Evolutionary conservation across 768 basidiomycete species (phyloP), one percentile per base, ranked within the genome.

Genomic region (Podaxis pistillaris): DNA sequence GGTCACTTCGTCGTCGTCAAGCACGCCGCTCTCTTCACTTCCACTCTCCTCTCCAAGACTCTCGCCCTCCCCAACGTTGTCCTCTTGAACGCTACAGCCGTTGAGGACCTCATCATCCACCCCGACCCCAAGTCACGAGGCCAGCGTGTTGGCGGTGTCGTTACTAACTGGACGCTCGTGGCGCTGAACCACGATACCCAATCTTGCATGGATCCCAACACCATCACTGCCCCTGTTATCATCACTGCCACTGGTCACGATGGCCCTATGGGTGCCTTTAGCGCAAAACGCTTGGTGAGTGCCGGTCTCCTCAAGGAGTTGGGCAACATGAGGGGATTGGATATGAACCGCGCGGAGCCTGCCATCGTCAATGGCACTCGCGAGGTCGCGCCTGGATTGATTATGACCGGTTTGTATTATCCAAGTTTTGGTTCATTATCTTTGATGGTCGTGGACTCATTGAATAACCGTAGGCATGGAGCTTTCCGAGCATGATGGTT

Each of bases 341-440:
- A 91, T 75, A 92, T 91, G 90, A 87, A 84, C 71, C 84, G 86
- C 46, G 86, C 90, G n/a, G 90, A 91, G 72, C 88, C 89, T 3
- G 86, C 84, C n/a, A 91, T 91, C 64, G 88, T 90, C 58, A 90
- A 89, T 66, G 81, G 82, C 33, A 91, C 89, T 19, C 85, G 89
- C 53, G 89, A 93, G 78, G 87, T 92, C 52, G 80, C 81, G 19
- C 89, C 89, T 7, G 90, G 90, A 0, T 79, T 91, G 54, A 83
- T 91, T 69, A 83, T 91, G 81, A 83, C 87, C 49, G 89, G 88
- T 86, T 61, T 68, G 83, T 78, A 19, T 28, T 26, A 15, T 54
- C 0, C 33, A 37, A 6, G 15, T 26, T 33, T 33, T 33, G 33
- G 33, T 33, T 33, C 47, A 28, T 26, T 22, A 4, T 49, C 19